Conservation (phyloP, 768 basidiomycete species). For the Grammothele lineata region DNA sequence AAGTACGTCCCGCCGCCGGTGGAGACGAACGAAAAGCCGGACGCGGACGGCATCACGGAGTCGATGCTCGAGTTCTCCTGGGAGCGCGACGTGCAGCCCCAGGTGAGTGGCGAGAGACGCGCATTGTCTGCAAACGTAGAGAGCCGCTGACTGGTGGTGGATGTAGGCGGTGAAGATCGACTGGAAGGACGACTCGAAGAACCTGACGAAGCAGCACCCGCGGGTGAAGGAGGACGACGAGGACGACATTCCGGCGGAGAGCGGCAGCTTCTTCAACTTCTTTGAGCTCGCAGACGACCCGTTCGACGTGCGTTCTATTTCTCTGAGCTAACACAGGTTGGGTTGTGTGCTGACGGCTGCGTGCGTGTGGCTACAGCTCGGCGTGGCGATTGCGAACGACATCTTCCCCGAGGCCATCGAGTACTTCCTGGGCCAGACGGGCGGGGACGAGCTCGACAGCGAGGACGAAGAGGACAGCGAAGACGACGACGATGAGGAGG, state of each 20-base stretch:
- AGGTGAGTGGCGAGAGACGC: slow-evolving; percentile 39
- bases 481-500: slow-evolving; percentile 75
- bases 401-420: slow-evolving; percentile 80
- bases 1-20: slow-evolving; percentile 57
- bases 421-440: slow-evolving; percentile 69
- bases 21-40: slow-evolving; percentile 52
- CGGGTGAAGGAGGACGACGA: slow-evolving; percentile 59
- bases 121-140: too few species aligned
- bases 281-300: slow-evolving; percentile 67
- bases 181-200: slow-evolving; percentile 78
- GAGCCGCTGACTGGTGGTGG: neutral
- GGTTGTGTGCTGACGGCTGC: slow-evolving; percentile 2
- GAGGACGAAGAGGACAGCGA: slow-evolving; percentile 65
- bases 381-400: slow-evolving; percentile 67
- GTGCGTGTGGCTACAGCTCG: slow-evolving; percentile 49
- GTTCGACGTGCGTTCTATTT: slow-evolving; percentile 51
- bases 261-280: slow-evolving; percentile 87
- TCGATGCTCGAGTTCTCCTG: slow-evolving; percentile 80
- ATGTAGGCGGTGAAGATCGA: slow-evolving; percentile 60
- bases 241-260: slow-evolving; percentile 56
- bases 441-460: slow-evolving; percentile 56
- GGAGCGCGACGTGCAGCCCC: slow-evolving; percentile 66
- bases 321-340: neutral
- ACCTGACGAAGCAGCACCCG: slow-evolving; percentile 77
- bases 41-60: slow-evolving; percentile 71